Percentiles rank a stretch among this genome's conserved stretches.
These are phyloP conservation scores for Pseudogymnoascus sp. DNA, from an alignment of 2,329 filamentous ascomycete species.

Conservation along the genomic window DNA sequence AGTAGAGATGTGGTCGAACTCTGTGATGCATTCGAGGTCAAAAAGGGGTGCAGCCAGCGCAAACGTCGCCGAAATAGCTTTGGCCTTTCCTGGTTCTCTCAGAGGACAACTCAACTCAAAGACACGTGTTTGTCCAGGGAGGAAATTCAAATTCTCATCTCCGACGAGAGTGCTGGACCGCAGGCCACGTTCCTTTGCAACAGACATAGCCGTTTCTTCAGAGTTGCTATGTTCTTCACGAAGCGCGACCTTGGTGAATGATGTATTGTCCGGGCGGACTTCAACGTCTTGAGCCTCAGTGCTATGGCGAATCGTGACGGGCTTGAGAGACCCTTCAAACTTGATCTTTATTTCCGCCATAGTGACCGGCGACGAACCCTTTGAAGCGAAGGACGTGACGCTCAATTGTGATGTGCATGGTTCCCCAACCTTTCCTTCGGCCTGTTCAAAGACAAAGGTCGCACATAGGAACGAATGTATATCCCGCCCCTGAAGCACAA, in stretches of 20 bases:
- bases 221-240: slow-evolving; percentile 5
- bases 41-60: slow-evolving; percentile 58
- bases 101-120: slow-evolving; percentile 66
- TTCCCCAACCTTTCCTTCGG: slow-evolving; percentile 55
- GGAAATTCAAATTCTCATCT: slow-evolving; percentile 54
- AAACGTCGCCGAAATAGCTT: slow-evolving; percentile 55
- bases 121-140: slow-evolving; percentile 58
- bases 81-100: slow-evolving; percentile 72
- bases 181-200: neutral
- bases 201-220: neutral
- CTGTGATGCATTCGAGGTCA: slow-evolving; percentile 57
- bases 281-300: slow-evolving; percentile 11
- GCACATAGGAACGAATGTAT: slow-evolving; percentile 46
- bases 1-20: slow-evolving; percentile 36
- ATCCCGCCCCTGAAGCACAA: slow-evolving; percentile 43
- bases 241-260: slow-evolving; percentile 4
- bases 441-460: slow-evolving; percentile 49
- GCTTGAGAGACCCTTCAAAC: slow-evolving; percentile 50
- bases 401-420: slow-evolving; percentile 48
- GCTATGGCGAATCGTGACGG: slow-evolving; percentile 39
- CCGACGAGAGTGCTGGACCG: slow-evolving; percentile 37
- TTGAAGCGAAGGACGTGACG: slow-evolving; percentile 48
- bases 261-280: slow-evolving; percentile 15
- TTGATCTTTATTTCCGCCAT: slow-evolving; percentile 44
- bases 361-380: slow-evolving; percentile 41